Conservation (phyloP, 1,139 yeast genomes). For the Pichia sp. region DNA sequence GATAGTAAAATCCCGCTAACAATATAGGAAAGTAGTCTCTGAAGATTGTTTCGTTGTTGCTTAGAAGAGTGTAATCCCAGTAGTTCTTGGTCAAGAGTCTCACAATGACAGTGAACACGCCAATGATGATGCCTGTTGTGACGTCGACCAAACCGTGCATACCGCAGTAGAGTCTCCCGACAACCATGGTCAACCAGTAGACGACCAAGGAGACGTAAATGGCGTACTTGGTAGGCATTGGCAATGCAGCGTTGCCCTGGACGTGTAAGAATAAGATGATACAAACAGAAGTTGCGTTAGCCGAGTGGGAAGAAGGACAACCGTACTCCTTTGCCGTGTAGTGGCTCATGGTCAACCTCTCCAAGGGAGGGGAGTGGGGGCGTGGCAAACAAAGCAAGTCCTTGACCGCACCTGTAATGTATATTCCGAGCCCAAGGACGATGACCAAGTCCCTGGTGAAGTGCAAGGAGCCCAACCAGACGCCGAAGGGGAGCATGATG, state of each 20-base stretch:
- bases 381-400: slow-evolving; percentile 88
- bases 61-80: slow-evolving; percentile 38
- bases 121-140: slow-evolving; percentile 60
- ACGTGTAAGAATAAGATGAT: slow-evolving; percentile 39
- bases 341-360: slow-evolving; percentile 82
- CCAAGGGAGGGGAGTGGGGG: slow-evolving; percentile 88
- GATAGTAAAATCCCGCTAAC: slow-evolving; percentile 36
- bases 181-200: slow-evolving; percentile 64
- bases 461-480: slow-evolving; percentile 72
- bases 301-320: slow-evolving; percentile 88
- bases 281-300: slow-evolving; percentile 84
- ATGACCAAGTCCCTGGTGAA: slow-evolving; percentile 68
- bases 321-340: slow-evolving; percentile 93
- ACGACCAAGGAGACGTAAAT: slow-evolving; percentile 28
- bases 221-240: slow-evolving; percentile 19
- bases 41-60: slow-evolving; percentile 22
- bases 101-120: slow-evolving; percentile 44
- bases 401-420: slow-evolving; percentile 69
- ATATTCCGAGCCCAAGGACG: slow-evolving; percentile 83
- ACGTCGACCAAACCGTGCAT: slow-evolving; percentile 94
- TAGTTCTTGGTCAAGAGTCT: slow-evolving; percentile 36
- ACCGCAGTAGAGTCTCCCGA: slow-evolving; percentile 90
- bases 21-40: slow-evolving; percentile 36
- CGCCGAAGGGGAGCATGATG: slow-evolving; percentile 76
- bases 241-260: slow-evolving; percentile 35